Evolutionary conservation across 306 rosid genomes (phyloP).

Genomic region (Alnus glutinosa): DNA sequence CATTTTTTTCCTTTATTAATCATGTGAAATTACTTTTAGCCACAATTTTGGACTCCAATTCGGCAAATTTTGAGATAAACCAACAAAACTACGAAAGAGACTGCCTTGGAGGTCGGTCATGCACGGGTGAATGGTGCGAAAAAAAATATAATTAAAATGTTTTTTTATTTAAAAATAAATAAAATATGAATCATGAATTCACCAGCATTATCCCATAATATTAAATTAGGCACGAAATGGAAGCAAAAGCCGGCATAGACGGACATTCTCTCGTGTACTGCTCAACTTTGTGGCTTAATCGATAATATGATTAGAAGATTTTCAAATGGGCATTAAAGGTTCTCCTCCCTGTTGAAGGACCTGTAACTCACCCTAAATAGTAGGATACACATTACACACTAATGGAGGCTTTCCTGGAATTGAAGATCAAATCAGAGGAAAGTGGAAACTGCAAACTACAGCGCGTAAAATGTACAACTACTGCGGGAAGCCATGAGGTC

Average conservation of each 20-base stretch:
- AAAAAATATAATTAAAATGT: neutral
- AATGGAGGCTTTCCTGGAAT: neutral
- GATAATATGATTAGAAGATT: neutral
- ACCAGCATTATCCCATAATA: slow-evolving; percentile 24
- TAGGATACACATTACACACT: neutral
- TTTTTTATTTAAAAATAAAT: neutral
- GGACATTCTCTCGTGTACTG: slow-evolving; percentile 49
- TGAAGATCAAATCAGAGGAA: neutral
- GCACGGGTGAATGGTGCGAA: slow-evolving; percentile 2
- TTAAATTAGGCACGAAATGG: slow-evolving; percentile 26
- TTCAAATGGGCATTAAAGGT: neutral
- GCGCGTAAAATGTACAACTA: neutral
- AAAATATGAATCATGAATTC: slow-evolving; percentile 25
- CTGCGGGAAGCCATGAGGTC: neutral
- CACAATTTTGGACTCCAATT: too few species aligned
- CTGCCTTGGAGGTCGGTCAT: neutral
- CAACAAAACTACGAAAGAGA: neutral
- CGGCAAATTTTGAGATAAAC: neutral
- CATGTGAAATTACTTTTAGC: neutral
- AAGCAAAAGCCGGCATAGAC: slow-evolving; percentile 49
- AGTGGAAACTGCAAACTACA: neutral
- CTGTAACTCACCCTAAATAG: neutral
- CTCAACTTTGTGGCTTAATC: too few species aligned
- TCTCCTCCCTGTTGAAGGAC: neutral
- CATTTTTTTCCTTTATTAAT: neutral